Percentiles rank a stretch among this genome's conserved stretches.
phyloP scores from a whole-genome alignment of 164 flowering plant genomes.

The Echeveria elegans region DNA sequence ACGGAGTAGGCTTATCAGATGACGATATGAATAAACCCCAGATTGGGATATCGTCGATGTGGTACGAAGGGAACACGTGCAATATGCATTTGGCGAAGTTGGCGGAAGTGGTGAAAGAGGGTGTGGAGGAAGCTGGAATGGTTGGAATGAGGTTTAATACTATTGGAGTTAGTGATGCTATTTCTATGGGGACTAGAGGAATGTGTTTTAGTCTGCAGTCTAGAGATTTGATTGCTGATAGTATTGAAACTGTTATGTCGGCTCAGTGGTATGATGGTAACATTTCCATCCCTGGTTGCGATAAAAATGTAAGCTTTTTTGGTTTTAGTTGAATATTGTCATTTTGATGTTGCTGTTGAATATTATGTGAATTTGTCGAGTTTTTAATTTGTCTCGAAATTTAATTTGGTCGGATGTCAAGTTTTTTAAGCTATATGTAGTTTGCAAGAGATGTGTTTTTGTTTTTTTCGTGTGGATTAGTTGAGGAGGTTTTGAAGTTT shows the following conservation, averaged over 20 bases:
- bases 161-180: slow-evolving; percentile 92
- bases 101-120: slow-evolving; percentile 81
- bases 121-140: slow-evolving; percentile 80
- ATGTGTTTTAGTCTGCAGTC: slow-evolving; percentile 95
- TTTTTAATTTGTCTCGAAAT: background rate
- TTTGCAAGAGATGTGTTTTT: no score
- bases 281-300: slow-evolving; percentile 96
- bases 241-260: slow-evolving; percentile 93
- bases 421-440: no score
- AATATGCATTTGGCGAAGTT: slow-evolving; percentile 82
- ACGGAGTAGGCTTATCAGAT: slow-evolving; percentile 86
- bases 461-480: no score
- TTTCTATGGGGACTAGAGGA: slow-evolving; percentile 95
- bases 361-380: no score
- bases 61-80: slow-evolving; percentile 99
- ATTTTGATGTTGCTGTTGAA: background rate
- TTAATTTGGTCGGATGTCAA: no score
- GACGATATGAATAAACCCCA: slow-evolving; percentile 82
- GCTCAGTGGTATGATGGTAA: slow-evolving; percentile 99
- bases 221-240: slow-evolving; percentile 93
- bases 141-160: slow-evolving; percentile 92
- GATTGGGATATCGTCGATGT: slow-evolving; percentile 88
- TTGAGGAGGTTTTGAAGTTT: no score
- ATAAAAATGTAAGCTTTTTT: slow-evolving; percentile 65
- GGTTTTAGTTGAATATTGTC: background rate